Evolutionary conservation across 2,329 filamentous ascomycete genomes (phyloP), one percentile per base, ranked within the genome.

Genomic region (Monosporascus cannonballus): DNA sequence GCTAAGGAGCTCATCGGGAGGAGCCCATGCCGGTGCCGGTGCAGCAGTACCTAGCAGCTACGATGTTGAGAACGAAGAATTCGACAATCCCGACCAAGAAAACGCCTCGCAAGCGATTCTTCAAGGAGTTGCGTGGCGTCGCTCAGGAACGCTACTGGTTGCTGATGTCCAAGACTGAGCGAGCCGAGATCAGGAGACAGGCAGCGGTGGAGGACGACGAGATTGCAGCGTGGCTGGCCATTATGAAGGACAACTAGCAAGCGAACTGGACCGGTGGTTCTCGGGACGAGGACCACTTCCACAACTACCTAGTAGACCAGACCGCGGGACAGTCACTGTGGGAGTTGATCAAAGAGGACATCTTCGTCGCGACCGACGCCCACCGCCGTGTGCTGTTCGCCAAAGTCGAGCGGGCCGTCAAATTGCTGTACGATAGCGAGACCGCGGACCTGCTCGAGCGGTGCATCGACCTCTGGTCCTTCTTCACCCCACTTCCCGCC

Each of bases 201-300:
- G 24, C 14, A 9, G 42, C 8, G 25, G 45, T 11, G n/a, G 25
- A 18, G 22, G 49, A 4, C 41, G 37, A 22, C 11, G 20, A 53
- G 1, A 14, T 45, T 8, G 42, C 42, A 20, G 14, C 8, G 3
- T 45, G 49, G 14, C 24, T 53, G 34, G n/a, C 8, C 4, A 42
- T 11, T 17, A 20, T 52, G 34, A 49, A 50, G 47, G 39, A 49
- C 8, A 50, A 53, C 34, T 53, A 47, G 47, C 47, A 44, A 30
- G 18, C 17, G 7, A 30, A 25, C 9, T 50, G 47, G 47, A 20
- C 36, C 24, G 45, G 30, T 17, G 42, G 20, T 6, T 14, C 42
- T 17, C 8, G 17, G 15, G 48, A 47, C 17, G 18, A n/a, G 8
- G 51, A 53, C 36, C 47, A 18, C 17, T 53, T 53, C 17, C 17